A percentile compares a stretch with the other conserved stretches of the same genome.
Conservation (phyloP, 2,329 filamentous ascomycete genomes). For the Beauveria sp. region DNA sequence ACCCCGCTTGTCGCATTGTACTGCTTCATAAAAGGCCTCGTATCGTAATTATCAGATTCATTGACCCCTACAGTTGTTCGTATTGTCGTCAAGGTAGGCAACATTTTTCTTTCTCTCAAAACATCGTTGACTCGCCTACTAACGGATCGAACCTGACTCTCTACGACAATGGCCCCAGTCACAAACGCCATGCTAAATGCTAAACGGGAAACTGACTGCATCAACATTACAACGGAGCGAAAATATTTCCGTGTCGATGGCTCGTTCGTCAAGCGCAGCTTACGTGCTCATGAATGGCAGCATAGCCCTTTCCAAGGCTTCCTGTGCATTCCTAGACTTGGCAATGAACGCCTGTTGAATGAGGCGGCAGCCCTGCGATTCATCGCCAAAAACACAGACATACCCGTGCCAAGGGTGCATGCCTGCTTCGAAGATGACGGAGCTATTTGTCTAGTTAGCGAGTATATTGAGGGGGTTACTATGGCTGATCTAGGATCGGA, state of each 20-base stretch:
- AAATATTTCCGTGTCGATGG: constrained; percentile 12
- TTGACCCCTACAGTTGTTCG: too few relatives aligned
- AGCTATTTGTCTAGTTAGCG: constrained; percentile 14
- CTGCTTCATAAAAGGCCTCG: too few relatives aligned
- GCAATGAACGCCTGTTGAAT: constrained; percentile 15
- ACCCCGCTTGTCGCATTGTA: too few relatives aligned
- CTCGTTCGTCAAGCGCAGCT: constrained; percentile 13
- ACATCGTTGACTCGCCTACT: background rate
- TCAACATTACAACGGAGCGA: constrained; percentile 7
- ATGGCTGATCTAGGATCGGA: constrained; percentile 12
- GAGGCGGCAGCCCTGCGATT: constrained; percentile 14
- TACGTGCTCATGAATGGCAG: constrained; percentile 14
- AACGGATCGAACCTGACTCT: background rate
- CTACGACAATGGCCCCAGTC: constrained; percentile 1
- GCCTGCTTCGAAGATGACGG: constrained; percentile 16
- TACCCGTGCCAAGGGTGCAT: constrained; percentile 16
- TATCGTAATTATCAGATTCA: too few relatives aligned
- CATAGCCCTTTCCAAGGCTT: constrained; percentile 4
- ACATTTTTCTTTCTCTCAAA: background rate
- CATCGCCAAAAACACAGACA: constrained; percentile 14
- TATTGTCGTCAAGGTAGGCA: background rate
- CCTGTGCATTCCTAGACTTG: constrained; percentile 11
- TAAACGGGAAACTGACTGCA: constrained; percentile 10
- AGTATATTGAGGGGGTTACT: constrained; percentile 14
- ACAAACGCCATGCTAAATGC: constrained; percentile 12